Conservation (phyloP, 768 basidiomycete species). For the Daedaleopsis sinensis region DNA sequence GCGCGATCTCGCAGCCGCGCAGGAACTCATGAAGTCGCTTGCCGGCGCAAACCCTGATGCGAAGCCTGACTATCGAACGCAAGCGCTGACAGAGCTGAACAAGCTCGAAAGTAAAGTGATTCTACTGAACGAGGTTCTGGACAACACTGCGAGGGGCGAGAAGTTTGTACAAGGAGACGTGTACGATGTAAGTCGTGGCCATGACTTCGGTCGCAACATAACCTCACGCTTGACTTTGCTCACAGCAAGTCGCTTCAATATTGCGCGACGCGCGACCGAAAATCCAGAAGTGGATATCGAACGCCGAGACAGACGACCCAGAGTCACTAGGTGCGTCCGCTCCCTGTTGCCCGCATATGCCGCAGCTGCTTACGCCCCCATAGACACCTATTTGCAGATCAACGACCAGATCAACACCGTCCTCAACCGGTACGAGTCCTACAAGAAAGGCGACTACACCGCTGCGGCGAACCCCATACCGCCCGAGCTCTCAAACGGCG, state of each 20-base stretch:
- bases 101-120: conserved; percentile 96
- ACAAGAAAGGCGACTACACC: conserved; percentile 87
- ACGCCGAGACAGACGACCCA: conserved; percentile 86
- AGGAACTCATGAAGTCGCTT: conserved; percentile 95
- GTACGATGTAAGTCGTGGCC: conserved; percentile 69
- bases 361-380: not conserved
- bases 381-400: conserved; percentile 92
- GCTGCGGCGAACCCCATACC: conserved; percentile 72
- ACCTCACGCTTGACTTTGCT: not conserved
- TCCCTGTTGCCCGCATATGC: not conserved
- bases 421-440: conserved; percentile 87
- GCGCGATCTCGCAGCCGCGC: conserved; percentile 90
- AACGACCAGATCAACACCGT: conserved; percentile 98
- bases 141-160: conserved; percentile 77
- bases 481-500: conserved; percentile 48
- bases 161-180: conserved; percentile 86
- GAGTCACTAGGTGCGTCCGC: conserved; percentile 74
- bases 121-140: conserved; percentile 95
- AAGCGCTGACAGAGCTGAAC: conserved; percentile 87
- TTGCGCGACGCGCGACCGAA: conserved; percentile 85
- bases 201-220: not conserved
- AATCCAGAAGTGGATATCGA: conserved; percentile 97
- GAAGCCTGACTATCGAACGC: conserved; percentile 91
- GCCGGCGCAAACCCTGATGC: conserved; percentile 95
- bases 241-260: conserved; percentile 86